Evolutionary conservation across 345 rosid species (phyloP).

Genomic region (Brassica incana): DNA sequence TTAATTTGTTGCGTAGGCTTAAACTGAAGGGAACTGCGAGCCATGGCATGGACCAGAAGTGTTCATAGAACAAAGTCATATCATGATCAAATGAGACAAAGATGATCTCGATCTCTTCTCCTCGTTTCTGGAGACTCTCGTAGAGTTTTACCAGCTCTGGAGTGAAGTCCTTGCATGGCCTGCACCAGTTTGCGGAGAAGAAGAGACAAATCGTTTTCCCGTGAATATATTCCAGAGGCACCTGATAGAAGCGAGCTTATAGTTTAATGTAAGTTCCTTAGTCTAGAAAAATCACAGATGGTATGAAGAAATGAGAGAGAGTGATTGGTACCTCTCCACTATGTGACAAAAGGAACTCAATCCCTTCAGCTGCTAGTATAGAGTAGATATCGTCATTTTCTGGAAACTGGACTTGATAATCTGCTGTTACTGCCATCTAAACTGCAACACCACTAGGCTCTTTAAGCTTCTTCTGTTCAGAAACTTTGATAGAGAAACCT

Average conservation of each 20-base stretch:
- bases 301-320: background rate
- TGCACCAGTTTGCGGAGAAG: constrained; percentile 90
- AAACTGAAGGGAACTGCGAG: constrained; percentile 65
- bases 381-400: constrained; percentile 40
- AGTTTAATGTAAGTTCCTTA: background rate
- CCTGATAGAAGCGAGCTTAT: constrained; percentile 41
- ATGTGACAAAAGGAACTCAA: constrained; percentile 59
- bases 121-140: constrained; percentile 42
- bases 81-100: constrained; percentile 74
- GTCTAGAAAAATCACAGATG: background rate
- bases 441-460: constrained; percentile 20
- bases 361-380: constrained; percentile 53
- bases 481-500: constrained; percentile 9
- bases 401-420: constrained; percentile 25
- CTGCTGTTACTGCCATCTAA: constrained; percentile 44
- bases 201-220: constrained; percentile 61
- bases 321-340: constrained; percentile 46
- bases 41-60: constrained; percentile 80
- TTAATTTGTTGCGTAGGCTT: constrained; percentile 45
- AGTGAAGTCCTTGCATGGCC: constrained; percentile 65
- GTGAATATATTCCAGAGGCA: constrained; percentile 53
- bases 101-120: constrained; percentile 61
- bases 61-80: constrained; percentile 55
- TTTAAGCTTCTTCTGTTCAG: constrained; percentile 3
- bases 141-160: constrained; percentile 68